These are phyloP conservation scores for Ambrosia hybrid DNA, from an alignment of 140 eudicot species.

Conservation along the genomic window DNA sequence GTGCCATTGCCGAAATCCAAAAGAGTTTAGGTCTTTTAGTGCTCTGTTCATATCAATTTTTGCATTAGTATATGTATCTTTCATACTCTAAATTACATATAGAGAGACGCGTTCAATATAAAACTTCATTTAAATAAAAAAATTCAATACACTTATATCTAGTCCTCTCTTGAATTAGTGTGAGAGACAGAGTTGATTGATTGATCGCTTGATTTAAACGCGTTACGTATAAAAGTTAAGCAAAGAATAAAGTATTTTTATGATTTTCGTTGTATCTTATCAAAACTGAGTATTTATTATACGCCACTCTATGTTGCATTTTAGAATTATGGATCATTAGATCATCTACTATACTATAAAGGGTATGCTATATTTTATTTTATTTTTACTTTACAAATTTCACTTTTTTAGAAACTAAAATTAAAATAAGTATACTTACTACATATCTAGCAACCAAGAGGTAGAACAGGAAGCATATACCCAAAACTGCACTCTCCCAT, in stretches of 20 bases:
- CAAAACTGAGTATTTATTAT: too few species aligned
- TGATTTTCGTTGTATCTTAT: too few species aligned
- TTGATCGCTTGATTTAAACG: too few species aligned
- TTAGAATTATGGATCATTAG: background rate
- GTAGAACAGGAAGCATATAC: slow-evolving; percentile 75
- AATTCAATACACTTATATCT: background rate
- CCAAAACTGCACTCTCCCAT: slow-evolving; percentile 95
- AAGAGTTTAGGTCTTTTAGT: slow-evolving; percentile 68
- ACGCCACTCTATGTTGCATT: too few species aligned
- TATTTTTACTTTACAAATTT: background rate
- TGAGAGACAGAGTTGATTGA: too few species aligned
- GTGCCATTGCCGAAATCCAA: slow-evolving; percentile 98
- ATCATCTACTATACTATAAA: background rate
- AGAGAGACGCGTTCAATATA: too few species aligned
- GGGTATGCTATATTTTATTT: background rate
- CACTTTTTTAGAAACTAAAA: background rate
- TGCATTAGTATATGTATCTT: background rate
- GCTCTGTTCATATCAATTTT: slow-evolving; percentile 49
- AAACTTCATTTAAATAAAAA: too few species aligned
- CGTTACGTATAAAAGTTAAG: too few species aligned
- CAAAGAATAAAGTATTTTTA: too few species aligned
- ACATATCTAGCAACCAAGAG: slow-evolving; percentile 64
- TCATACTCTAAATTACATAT: background rate
- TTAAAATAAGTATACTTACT: slow-evolving; percentile 43
- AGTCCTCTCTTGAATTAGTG: background rate